Conservation (phyloP, 768 basidiomycete species). For the Tylopilus cervinicoccineus region DNA sequence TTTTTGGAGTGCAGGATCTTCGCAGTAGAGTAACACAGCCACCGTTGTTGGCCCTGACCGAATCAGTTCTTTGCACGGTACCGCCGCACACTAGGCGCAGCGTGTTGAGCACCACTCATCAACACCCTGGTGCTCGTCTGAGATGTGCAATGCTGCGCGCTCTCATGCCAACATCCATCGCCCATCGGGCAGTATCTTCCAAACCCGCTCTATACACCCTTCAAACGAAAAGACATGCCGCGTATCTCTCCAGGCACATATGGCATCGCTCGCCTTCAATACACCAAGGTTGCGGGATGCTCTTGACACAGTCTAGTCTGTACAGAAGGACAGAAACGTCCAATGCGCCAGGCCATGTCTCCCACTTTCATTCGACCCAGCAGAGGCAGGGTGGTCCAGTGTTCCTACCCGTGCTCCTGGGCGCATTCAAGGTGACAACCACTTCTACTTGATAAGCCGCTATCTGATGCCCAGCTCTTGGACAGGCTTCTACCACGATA, state of each 20-base stretch:
- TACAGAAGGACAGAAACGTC: slow-evolving; percentile 3
- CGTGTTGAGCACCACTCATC: background rate
- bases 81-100: slow-evolving; percentile 5
- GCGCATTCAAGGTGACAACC: slow-evolving; percentile 53
- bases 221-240: background rate
- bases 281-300: slow-evolving; percentile 2
- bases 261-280: background rate
- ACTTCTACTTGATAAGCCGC: background rate
- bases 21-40: too few species aligned
- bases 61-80: background rate
- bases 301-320: slow-evolving; percentile 4
- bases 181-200: background rate
- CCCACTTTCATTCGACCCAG: slow-evolving; percentile 41
- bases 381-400: slow-evolving; percentile 20
- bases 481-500: slow-evolving; percentile 69
- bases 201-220: background rate
- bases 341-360: background rate
- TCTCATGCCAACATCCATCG: slow-evolving; percentile 10
- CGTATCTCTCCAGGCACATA: background rate
- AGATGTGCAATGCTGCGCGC: slow-evolving; percentile 55
- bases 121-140: slow-evolving; percentile 4
- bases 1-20: too few species aligned
- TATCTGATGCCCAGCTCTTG: background rate
- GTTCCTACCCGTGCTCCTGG: slow-evolving; percentile 53
- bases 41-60: too few species aligned